Percentiles rank a stretch among this genome's conserved stretches.
phyloP scores from a whole-genome alignment of 2,329 filamentous ascomycete genomes.

The Sclerotinia trifoliorum region DNA sequence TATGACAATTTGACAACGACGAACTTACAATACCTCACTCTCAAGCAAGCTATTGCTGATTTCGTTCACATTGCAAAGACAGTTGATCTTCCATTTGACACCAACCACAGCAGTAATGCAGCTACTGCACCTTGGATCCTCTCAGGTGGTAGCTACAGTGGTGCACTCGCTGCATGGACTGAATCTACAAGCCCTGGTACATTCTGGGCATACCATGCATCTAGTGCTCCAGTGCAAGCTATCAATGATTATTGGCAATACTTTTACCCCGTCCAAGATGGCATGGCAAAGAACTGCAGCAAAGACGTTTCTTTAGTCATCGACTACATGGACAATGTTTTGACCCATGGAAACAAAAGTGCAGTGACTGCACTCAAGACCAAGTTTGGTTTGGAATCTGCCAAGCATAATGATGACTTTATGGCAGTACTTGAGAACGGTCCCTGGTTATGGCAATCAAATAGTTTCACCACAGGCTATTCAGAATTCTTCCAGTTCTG shows the following conservation, averaged over 20 bases:
- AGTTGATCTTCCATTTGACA: conserved; percentile 54
- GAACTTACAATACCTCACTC: conserved; percentile 53
- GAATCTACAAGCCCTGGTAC: conserved; percentile 53
- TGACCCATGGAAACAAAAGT: conserved; percentile 44
- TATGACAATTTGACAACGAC: conserved; percentile 51
- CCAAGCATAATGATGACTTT: conserved; percentile 13
- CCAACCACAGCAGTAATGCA: conserved; percentile 48
- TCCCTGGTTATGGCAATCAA: conserved; percentile 57
- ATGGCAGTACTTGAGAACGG: conserved; percentile 50
- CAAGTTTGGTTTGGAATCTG: conserved; percentile 51
- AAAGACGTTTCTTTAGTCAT: conserved; percentile 52
- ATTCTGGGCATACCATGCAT: conserved; percentile 60
- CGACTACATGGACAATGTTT: conserved; percentile 53
- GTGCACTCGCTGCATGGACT: conserved; percentile 56
- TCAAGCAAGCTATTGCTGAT: conserved; percentile 54
- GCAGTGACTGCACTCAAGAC: conserved; percentile 49
- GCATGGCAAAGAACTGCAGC: conserved; percentile 60
- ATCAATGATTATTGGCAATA: conserved; percentile 59
- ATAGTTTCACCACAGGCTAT: conserved; percentile 50
- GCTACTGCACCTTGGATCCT: conserved; percentile 56
- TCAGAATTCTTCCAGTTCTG: conserved; percentile 48
- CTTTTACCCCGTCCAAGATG: conserved; percentile 54
- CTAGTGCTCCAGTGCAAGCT: conserved; percentile 55
- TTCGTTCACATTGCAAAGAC: conserved; percentile 54
- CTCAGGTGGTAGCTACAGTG: conserved; percentile 56